These are phyloP conservation scores for Chimonanthus praecox DNA, from an alignment of 164 flowering plant genomes.

Conservation along the genomic window DNA sequence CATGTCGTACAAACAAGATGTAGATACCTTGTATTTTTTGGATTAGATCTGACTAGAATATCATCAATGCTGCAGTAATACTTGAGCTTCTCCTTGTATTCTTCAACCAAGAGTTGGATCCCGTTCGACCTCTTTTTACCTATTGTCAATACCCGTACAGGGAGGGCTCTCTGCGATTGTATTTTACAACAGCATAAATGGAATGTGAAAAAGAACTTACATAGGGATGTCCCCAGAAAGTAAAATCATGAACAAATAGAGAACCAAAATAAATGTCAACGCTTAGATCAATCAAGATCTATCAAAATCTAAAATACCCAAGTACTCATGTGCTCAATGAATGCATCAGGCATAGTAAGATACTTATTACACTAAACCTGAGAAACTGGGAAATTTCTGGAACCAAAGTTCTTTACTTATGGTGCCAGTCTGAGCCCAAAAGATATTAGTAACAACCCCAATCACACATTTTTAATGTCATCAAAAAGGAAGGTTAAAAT, in stretches of 20 bases:
- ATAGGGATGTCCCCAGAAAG: no score
- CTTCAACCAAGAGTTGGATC: conserved; percentile 67
- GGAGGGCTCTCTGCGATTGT: conserved; percentile 60
- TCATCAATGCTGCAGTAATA: conserved; percentile 59
- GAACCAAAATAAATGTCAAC: not conserved
- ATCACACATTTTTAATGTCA: not conserved
- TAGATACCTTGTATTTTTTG: conserved; percentile 64
- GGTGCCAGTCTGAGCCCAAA: not conserved
- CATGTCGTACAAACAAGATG: not conserved
- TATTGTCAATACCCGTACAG: conserved; percentile 59
- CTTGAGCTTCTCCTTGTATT: conserved; percentile 63
- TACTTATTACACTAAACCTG: not conserved
- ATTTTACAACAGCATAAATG: not conserved
- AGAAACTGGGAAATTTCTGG: no score
- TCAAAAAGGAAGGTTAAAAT: not conserved
- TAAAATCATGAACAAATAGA: no score
- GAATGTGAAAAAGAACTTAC: not conserved
- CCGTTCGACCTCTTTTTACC: conserved; percentile 75
- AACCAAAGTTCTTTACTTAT: not conserved
- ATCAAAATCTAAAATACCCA: not conserved
- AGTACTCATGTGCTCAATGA: not conserved
- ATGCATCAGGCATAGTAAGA: not conserved
- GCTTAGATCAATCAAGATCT: not conserved
- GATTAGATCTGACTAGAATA: conserved; percentile 67
- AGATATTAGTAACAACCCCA: not conserved